Conservation (phyloP, 169 alveolate genomes). For the Babesia bigemina region DNA sequence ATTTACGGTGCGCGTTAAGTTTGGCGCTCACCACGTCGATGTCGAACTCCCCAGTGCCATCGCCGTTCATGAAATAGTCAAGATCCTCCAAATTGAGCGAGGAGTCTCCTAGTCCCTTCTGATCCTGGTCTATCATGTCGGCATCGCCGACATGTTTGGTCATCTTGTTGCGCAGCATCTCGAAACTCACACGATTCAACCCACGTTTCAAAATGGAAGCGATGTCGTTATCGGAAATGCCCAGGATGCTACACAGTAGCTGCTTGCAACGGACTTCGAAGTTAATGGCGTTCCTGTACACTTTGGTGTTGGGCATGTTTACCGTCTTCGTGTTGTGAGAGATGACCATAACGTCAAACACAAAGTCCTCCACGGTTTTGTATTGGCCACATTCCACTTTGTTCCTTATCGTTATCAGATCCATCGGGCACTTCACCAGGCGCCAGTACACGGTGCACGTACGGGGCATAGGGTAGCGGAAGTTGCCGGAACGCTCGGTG, state of each 20-base stretch:
- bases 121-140: background rate
- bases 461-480: slow-evolving; percentile 75
- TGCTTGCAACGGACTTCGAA: slow-evolving; percentile 70
- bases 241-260: slow-evolving; percentile 39
- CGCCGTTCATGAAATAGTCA: background rate
- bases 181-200: background rate
- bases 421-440: slow-evolving; percentile 78
- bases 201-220: background rate
- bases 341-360: slow-evolving; percentile 67
- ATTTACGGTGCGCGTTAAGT: background rate
- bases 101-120: background rate
- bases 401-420: slow-evolving; percentile 65
- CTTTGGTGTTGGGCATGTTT: slow-evolving; percentile 76
- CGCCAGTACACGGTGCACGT: slow-evolving; percentile 76
- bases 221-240: background rate
- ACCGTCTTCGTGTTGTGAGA: slow-evolving; percentile 74
- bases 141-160: background rate
- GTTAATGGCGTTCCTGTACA: slow-evolving; percentile 66
- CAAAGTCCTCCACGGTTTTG: slow-evolving; percentile 60
- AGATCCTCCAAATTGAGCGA: background rate
- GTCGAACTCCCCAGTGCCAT: background rate
- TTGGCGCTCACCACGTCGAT: background rate
- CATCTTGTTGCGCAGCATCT: background rate
- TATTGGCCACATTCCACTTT: slow-evolving; percentile 65
- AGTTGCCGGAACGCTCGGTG: slow-evolving; percentile 69